Conservation (phyloP, 2,329 filamentous ascomycete genomes). For the Clonostachys byssicola region DNA sequence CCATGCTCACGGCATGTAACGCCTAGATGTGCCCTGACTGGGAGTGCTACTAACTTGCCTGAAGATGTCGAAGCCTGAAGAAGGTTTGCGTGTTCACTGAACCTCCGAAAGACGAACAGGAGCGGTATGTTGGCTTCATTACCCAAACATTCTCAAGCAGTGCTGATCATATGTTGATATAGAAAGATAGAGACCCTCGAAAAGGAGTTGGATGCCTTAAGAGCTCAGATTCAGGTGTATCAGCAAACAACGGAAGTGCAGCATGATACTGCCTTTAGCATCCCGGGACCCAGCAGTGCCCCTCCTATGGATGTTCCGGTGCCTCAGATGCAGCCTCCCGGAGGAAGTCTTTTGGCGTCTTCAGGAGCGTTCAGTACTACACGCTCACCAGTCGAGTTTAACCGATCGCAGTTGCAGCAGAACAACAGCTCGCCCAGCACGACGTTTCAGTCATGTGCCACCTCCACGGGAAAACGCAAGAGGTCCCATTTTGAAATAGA, state of each 20-base stretch:
- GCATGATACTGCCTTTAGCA: too few relatives aligned
- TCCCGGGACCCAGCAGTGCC: too few relatives aligned
- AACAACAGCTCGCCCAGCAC: background rate
- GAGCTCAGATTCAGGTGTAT: conserved; percentile 2
- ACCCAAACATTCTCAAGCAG: background rate
- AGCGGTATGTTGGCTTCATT: conserved; percentile 5
- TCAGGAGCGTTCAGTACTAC: too few relatives aligned
- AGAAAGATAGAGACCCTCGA: conserved; percentile 13
- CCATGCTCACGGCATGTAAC: conserved; percentile 14
- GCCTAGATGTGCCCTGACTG: too few relatives aligned
- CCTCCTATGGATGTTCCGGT: too few relatives aligned
- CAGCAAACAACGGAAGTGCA: too few relatives aligned
- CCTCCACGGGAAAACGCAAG: conserved; percentile 1
- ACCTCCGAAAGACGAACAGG: conserved; percentile 11
- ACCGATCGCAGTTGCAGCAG: too few relatives aligned
- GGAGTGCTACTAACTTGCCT: background rate
- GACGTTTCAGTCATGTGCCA: background rate
- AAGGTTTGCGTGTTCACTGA: conserved; percentile 14
- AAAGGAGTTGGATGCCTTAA: conserved; percentile 5
- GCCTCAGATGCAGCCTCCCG: too few relatives aligned
- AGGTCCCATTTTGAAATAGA: conserved; percentile 9
- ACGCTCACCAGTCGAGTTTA: too few relatives aligned
- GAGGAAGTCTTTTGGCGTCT: too few relatives aligned
- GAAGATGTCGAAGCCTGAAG: conserved; percentile 11
- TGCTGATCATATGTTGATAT: background rate